Conservation (phyloP, 2,329 filamentous ascomycete genomes). For the Colletotrichum aenigma region DNA sequence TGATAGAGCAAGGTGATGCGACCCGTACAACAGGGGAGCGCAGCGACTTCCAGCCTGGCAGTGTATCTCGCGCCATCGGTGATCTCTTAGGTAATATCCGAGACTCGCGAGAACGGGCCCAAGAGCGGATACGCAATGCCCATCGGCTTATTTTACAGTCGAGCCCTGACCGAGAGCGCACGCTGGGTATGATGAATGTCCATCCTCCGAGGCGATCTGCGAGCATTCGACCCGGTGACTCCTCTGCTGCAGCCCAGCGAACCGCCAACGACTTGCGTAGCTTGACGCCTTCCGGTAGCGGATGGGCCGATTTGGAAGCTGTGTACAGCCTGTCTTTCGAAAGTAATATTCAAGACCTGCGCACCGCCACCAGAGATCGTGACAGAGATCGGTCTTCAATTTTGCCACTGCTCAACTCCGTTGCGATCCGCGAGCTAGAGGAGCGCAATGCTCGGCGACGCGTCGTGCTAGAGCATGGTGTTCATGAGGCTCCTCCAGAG, state of each 20-base stretch:
- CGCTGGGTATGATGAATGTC: background rate
- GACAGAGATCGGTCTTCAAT: constrained; percentile 40
- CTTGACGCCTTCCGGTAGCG: constrained; percentile 18
- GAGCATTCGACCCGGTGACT: constrained; percentile 2
- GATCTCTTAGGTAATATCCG: constrained; percentile 42
- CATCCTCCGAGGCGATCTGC: constrained; percentile 3
- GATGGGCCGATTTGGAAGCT: constrained; percentile 47
- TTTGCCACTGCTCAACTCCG: constrained; percentile 41
- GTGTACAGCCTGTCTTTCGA: constrained; percentile 41
- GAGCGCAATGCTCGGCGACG: constrained; percentile 27
- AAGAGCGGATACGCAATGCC: constrained; percentile 37
- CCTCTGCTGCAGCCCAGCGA: background rate
- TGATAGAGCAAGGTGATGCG: constrained; percentile 12
- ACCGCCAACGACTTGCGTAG: background rate
- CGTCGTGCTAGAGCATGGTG: constrained; percentile 38
- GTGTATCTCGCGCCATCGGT: constrained; percentile 40
- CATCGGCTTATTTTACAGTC: constrained; percentile 30
- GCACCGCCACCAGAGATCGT: constrained; percentile 29
- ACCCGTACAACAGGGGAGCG: background rate
- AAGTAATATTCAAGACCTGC: constrained; percentile 27
- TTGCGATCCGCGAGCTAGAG: constrained; percentile 32
- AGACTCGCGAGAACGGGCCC: constrained; percentile 37
- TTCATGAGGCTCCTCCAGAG: constrained; percentile 48
- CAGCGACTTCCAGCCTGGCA: constrained; percentile 25
- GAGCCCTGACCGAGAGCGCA: constrained; percentile 8